These are phyloP conservation scores for Pichia sp. DNA, from an alignment of 1,139 yeast genomes.

Conservation along the genomic window DNA sequence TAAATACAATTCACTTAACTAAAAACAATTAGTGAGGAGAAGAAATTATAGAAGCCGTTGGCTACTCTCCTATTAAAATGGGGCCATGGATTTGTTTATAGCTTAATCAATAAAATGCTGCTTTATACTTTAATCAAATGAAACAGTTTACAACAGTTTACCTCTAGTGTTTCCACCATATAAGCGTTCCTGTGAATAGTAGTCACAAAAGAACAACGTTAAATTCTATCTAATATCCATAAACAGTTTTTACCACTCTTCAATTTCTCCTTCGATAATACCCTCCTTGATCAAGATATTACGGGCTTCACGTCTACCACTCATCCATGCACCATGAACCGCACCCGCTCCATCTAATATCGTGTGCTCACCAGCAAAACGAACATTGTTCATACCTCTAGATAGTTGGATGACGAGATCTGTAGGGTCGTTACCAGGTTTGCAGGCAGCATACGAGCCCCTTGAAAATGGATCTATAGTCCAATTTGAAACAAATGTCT, in stretches of 20 bases:
- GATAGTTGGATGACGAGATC: constrained; percentile 52
- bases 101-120: too few species aligned
- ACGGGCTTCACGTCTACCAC: constrained; percentile 71
- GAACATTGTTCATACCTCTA: constrained; percentile 44
- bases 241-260: constrained; percentile 18
- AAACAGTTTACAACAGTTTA: too few species aligned
- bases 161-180: too few species aligned
- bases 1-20: too few species aligned
- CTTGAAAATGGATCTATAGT: constrained; percentile 61
- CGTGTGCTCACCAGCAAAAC: constrained; percentile 90
- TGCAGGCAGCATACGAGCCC: constrained; percentile 72
- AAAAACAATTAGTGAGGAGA: too few species aligned
- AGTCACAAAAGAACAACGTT: too few species aligned
- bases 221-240: not conserved
- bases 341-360: constrained; percentile 82
- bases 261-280: constrained; percentile 20
- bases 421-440: constrained; percentile 64
- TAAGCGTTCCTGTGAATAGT: too few species aligned
- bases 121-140: too few species aligned
- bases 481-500: constrained; percentile 61
- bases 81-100: too few species aligned
- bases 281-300: constrained; percentile 37
- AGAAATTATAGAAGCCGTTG: too few species aligned
- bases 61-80: too few species aligned
- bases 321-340: constrained; percentile 75